Evolutionary conservation across 257 asterid species (phyloP), one percentile per base, ranked within the genome.

Genomic region (Nicotiana sylvestris): DNA sequence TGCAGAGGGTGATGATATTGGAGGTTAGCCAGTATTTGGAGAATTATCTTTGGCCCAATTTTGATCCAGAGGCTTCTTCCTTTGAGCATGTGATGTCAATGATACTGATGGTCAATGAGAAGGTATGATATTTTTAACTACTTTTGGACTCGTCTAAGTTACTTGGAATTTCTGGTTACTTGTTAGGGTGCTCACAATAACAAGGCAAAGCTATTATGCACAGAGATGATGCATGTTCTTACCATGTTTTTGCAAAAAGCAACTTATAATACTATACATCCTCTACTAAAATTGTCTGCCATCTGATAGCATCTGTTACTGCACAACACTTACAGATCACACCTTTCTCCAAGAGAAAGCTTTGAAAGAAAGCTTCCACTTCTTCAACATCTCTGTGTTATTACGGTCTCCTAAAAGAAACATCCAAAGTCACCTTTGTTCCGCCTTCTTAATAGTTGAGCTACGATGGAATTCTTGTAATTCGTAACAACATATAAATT

Each of bases 61-160:
- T 96, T 87, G 88, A 81, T 85, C 94, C 95, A 3, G 99, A 96
- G 90, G 87, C 90, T 70, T 90, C 99, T 82, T 89, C 97, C 16
- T 94, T 96, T 83, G 99, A 96, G 93, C 98, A 96, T 81, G 93
- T 96, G 81, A 96, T 96, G 99, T 96, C 99, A 21, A 94, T 96
- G 93, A 91, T 96, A 84, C 97, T 96, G 81, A 93, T 96, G 99
- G 91, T 96, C 84, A 96, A 96, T 89, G 99, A 96, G 91, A 96
- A 96, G 99, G 99, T 96, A 85, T n/a, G 30, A 3, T 56, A 25
- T 55, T 85, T 4, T 9, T 74, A 21, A 49, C 62, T 27, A 16
- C 80, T 51, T 3, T 39, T 51, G 43, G 62, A 15, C 43, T 51
- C 27, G 27, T 74, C 29, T 49, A 43, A 49, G 80, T 49, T 74